Evolutionary conservation across 805 yeast species (phyloP).

Genomic region (Metschnikowia corniflorae): DNA sequence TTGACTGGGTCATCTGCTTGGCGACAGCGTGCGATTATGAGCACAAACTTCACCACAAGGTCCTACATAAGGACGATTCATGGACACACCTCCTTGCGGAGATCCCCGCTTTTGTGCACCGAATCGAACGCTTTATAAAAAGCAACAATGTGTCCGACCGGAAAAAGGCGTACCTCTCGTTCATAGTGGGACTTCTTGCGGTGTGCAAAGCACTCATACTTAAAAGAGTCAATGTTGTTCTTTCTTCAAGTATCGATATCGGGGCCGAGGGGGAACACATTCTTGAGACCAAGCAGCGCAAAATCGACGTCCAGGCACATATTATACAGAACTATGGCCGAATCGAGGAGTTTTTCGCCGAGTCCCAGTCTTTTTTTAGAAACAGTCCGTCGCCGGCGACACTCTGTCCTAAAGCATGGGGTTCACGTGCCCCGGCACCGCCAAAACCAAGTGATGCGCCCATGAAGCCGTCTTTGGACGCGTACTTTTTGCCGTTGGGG

Average conservation of each 20-base stretch:
- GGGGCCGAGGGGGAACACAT: not conserved
- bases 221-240: slow-evolving; percentile 26
- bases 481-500: slow-evolving; percentile 37
- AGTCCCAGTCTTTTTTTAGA: slow-evolving; percentile 25
- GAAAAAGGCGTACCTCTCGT: slow-evolving; percentile 13
- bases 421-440: slow-evolving; percentile 15
- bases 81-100: slow-evolving; percentile 14
- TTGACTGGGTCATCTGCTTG: slow-evolving; percentile 16
- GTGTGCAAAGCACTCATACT: slow-evolving; percentile 28
- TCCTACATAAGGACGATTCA: slow-evolving; percentile 1
- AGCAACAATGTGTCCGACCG: slow-evolving; percentile 13
- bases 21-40: slow-evolving; percentile 9
- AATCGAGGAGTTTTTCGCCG: slow-evolving; percentile 23
- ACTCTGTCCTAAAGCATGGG: slow-evolving; percentile 32
- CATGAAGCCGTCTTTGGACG: slow-evolving; percentile 23
- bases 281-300: slow-evolving; percentile 12
- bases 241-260: not conserved
- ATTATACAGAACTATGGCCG: slow-evolving; percentile 23
- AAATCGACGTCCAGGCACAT: slow-evolving; percentile 27
- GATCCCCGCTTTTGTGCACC: slow-evolving; percentile 13
- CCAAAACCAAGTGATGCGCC: slow-evolving; percentile 5
- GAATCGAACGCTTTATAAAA: slow-evolving; percentile 16
- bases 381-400: slow-evolving; percentile 25
- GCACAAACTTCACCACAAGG: not conserved
- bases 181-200: slow-evolving; percentile 25